Evolutionary conservation across 805 yeast species (phyloP).

Genomic region (Sugiyamaella americana): DNA sequence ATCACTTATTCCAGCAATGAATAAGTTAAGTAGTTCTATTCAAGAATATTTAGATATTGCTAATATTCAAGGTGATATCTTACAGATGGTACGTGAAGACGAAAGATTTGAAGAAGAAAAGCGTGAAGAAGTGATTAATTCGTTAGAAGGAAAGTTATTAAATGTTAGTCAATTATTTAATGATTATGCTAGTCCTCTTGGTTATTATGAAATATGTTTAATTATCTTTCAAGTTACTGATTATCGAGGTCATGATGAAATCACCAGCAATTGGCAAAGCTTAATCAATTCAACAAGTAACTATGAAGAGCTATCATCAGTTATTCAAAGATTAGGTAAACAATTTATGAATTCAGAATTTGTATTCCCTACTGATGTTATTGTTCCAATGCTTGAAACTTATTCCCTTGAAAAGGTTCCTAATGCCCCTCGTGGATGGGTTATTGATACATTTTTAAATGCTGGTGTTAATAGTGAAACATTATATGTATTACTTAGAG

Average conservation of each 20-base stretch:
- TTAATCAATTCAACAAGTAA: slow-evolving; percentile 47
- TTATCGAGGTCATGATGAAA: slow-evolving; percentile 76
- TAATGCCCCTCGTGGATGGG: slow-evolving; percentile 37
- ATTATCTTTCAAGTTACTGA: slow-evolving; percentile 77
- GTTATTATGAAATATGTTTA: slow-evolving; percentile 77
- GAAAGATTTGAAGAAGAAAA: slow-evolving; percentile 36
- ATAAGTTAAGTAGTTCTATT: slow-evolving; percentile 56
- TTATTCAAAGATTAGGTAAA: slow-evolving; percentile 48
- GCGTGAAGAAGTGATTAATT: slow-evolving; percentile 44
- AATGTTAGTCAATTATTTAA: slow-evolving; percentile 77
- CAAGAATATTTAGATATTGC: slow-evolving; percentile 84
- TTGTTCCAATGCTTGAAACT: slow-evolving; percentile 59
- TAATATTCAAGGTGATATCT: slow-evolving; percentile 67
- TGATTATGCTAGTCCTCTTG: slow-evolving; percentile 79
- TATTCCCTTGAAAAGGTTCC: slow-evolving; percentile 42
- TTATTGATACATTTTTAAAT: slow-evolving; percentile 32
- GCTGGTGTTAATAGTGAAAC: slow-evolving; percentile 31
- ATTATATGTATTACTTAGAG: slow-evolving; percentile 25
- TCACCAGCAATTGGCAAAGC: slow-evolving; percentile 72
- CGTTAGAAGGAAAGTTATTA: slow-evolving; percentile 58
- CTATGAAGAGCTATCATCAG: slow-evolving; percentile 35
- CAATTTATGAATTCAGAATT: slow-evolving; percentile 62
- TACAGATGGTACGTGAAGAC: slow-evolving; percentile 36
- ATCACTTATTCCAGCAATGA: slow-evolving; percentile 66
- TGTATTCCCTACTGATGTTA: slow-evolving; percentile 71